A percentile compares a stretch with the other conserved stretches of the same genome.
Evolutionary conservation across 1,139 yeast genomes (phyloP).

Genomic region (Suhomyces chickasaworum): DNA sequence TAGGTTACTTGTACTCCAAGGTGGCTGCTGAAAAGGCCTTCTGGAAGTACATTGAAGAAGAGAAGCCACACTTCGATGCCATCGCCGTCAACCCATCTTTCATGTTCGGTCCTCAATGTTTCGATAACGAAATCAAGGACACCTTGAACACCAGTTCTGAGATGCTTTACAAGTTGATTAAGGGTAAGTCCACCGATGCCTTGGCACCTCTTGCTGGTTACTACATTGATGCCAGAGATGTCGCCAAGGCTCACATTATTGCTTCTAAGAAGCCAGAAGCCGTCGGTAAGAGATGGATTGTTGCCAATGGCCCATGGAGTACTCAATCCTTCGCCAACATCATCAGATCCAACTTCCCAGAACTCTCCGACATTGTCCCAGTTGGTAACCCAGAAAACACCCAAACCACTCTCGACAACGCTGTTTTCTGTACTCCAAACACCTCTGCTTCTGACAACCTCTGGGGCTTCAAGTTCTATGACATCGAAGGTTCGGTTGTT

Average conservation of each 20-base stretch:
- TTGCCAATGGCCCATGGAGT: conserved; percentile 8
- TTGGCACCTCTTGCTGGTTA: conserved; percentile 14
- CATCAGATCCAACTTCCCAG: conserved; percentile 17
- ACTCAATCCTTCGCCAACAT: conserved; percentile 37
- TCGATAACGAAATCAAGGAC: background rate
- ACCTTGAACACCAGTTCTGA: conserved; percentile 3
- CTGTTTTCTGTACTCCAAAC: conserved; percentile 22
- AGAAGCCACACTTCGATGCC: conserved; percentile 2
- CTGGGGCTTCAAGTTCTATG: conserved; percentile 38
- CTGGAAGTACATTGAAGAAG: background rate
- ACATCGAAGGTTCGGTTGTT: background rate
- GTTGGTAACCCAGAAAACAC: background rate
- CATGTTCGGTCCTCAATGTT: conserved; percentile 1
- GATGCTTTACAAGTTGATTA: conserved; percentile 1
- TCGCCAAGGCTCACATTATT: conserved; percentile 16
- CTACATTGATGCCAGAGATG: conserved; percentile 18
- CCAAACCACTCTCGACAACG: background rate
- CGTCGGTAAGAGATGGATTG: conserved; percentile 13
- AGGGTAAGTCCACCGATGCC: conserved; percentile 18
- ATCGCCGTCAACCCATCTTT: background rate
- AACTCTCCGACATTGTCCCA: background rate
- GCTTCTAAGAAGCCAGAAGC: conserved; percentile 16
- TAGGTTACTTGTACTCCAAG: conserved; percentile 3
- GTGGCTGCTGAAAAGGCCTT: background rate
- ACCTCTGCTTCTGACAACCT: conserved; percentile 35